Percentiles rank a stretch among this genome's conserved stretches.
phyloP scores from a whole-genome alignment of 2,329 filamentous ascomycete species.

The Leptographium radiaticola region DNA sequence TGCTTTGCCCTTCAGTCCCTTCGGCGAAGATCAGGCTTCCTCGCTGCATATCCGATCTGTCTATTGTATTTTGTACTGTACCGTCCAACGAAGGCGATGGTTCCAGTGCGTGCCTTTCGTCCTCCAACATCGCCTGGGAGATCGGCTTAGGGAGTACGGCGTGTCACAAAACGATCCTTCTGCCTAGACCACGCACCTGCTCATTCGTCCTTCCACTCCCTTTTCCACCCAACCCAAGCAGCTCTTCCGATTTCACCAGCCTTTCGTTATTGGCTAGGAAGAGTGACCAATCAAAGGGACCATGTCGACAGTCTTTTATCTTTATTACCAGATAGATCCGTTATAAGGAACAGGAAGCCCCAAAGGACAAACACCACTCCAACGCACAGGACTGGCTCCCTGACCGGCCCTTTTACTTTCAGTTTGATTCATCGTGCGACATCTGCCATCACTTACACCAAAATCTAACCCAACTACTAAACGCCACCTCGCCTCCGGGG shows the following conservation, averaged over 20 bases:
- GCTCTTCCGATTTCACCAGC: not conserved
- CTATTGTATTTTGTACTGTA: not conserved
- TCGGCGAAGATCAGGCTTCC: not conserved
- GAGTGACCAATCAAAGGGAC: slow-evolving; percentile 6
- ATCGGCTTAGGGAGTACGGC: not conserved
- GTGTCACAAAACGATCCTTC: not conserved
- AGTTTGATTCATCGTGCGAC: not conserved
- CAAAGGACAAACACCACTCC: not conserved
- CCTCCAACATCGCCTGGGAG: not conserved
- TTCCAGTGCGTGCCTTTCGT: not conserved
- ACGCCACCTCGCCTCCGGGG: no score
- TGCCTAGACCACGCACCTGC: not conserved
- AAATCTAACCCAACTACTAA: not conserved
- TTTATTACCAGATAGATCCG: slow-evolving; percentile 1
- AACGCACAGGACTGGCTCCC: not conserved
- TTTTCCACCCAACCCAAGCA: not conserved
- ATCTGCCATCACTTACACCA: not conserved
- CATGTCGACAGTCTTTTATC: slow-evolving; percentile 3
- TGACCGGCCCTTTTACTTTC: not conserved
- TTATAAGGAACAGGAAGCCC: not conserved
- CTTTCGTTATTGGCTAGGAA: slow-evolving; percentile 6
- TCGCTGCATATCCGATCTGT: no score
- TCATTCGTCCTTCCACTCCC: not conserved
- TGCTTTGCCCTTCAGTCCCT: not conserved
- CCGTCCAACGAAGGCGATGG: not conserved